These are phyloP conservation scores for Arthrobotrys iridis DNA, from an alignment of 2,329 filamentous ascomycete genomes.

Conservation along the genomic window DNA sequence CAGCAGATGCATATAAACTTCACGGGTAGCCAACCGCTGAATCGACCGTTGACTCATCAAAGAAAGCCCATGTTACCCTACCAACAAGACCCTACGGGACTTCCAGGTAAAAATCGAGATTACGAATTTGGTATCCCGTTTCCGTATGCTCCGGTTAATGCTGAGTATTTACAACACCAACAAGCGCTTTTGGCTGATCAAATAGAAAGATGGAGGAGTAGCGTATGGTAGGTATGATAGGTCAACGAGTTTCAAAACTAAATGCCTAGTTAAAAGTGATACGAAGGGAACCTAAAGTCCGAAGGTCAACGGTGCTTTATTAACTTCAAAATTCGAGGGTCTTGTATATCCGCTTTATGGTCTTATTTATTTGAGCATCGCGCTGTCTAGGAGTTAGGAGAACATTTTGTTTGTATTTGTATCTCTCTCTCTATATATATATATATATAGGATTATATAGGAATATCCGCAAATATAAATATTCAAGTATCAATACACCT, in stretches of 20 bases:
- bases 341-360: not conserved
- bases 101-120: conserved; percentile 21
- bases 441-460: too few species aligned
- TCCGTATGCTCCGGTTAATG: conserved; percentile 50
- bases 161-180: conserved; percentile 50
- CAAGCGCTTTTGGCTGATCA: conserved; percentile 48
- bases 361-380: not conserved
- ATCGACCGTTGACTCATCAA: conserved; percentile 22
- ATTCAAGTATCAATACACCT: too few species aligned
- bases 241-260: too few species aligned
- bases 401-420: too few species aligned
- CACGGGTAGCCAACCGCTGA: conserved; percentile 15
- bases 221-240: conserved; percentile 31
- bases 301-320: not conserved
- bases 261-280: too few species aligned
- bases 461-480: too few species aligned
- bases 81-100: conserved; percentile 22
- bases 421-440: too few species aligned
- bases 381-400: not conserved
- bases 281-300: not conserved
- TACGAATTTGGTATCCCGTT: conserved; percentile 49
- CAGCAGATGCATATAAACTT: conserved; percentile 52
- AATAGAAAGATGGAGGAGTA: conserved; percentile 52
- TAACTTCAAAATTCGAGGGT: not conserved
- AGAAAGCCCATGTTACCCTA: conserved; percentile 20